Base-by-base conservation (phyloP, 2,329 filamentous ascomycete genomes). In the Alternaria sp. region DNA sequence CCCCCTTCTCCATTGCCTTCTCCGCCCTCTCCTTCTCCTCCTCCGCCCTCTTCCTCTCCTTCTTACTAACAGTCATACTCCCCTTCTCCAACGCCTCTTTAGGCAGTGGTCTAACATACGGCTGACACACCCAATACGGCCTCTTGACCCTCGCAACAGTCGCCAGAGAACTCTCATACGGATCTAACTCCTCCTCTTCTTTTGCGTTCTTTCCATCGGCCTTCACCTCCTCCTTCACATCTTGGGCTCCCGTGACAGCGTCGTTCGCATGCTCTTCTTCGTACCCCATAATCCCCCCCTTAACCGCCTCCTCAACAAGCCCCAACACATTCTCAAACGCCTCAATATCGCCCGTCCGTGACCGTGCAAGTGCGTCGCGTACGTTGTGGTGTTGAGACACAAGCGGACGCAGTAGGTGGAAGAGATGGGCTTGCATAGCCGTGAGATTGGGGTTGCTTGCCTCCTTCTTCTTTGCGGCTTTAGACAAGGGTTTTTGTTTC, bases 71-170 rank as follows among this genome's bases (percentile, higher is more conserved):
- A 61, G 85, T 87, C 78, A 97, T 85, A 3, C 91, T 90, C 0
- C 94, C 94, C 77, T 93, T 93, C 66, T 90, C 90, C 67, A 96
- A 74, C 3, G 96, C 96, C 82, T 98, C 95, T 70, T 91, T 91
- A 0, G 96, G 96, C 73, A 97, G 79, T 44, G 93, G 94, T 59
- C 94, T 84, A 7, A 97, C 87, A 73, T 97, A 92, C 5, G 95
- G 91, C 82, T 98, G 94, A 56, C 90, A 93, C 5, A 97, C 86
- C 93, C 93, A 97, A 87, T 90, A 97, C 1, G 94, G 94, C 67
- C 93, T 83, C 77, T 89, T 90, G 75, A 93, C 97, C 63, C 88
- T 84, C 59, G 86, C 87, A 25, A 96, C 89, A 1, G 91, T 72
- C 9, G 87, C 89, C 17, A 88, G 81, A 5, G 90, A 91, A 77